Percentiles rank a stretch among this genome's conserved stretches.
Conservation (phyloP, 305 asterid genomes). For the Solanum hybrid region DNA sequence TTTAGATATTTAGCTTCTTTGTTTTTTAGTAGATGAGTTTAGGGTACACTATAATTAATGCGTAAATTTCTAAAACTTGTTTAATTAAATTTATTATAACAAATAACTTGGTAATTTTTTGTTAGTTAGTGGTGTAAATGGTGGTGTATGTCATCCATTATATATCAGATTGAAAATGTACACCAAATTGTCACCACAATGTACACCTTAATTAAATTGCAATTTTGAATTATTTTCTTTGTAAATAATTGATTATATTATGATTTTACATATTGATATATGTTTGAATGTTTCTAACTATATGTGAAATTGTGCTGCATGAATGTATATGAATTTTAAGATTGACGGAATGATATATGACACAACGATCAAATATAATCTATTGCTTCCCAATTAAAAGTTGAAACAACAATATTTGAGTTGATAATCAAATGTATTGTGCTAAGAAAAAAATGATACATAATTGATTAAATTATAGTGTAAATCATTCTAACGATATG, state of each 20-base stretch:
- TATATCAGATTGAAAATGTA: background rate
- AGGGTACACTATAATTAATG: background rate
- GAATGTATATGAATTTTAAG: background rate
- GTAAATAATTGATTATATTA: no score
- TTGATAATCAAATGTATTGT: no score
- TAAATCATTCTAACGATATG: no score
- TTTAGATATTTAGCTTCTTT: background rate
- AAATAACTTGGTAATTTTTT: background rate
- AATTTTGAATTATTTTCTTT: no score
- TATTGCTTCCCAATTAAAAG: no score
- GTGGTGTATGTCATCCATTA: background rate
- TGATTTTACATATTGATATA: background rate
- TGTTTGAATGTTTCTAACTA: background rate
- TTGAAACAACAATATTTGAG: no score
- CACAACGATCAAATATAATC: background rate
- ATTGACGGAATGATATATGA: background rate
- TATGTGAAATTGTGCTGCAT: background rate
- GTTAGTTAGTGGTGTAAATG: background rate
- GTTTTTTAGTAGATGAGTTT: no score
- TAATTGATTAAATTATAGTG: no score
- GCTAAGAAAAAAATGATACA: no score
- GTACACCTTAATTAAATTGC: background rate
- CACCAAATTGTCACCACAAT: background rate
- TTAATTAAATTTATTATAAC: background rate
- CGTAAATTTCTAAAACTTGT: background rate